Base-by-base conservation (phyloP, 202 grass and related monocot species). In the Cymbopogon flexuosus region DNA sequence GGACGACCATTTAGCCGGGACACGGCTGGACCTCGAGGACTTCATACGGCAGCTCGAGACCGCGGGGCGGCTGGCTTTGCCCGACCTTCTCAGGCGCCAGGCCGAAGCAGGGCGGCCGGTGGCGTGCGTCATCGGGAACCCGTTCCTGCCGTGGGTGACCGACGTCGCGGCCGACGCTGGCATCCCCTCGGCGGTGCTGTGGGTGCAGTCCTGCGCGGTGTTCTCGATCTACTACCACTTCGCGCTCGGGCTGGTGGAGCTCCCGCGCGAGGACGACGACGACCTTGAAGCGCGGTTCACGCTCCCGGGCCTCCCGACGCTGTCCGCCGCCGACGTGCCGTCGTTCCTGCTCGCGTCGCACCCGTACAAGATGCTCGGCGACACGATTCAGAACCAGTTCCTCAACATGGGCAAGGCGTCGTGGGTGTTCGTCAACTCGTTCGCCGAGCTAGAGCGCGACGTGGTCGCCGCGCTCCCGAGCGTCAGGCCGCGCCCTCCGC, bases 361-460 rank as follows among this genome's bases (percentile, higher is more conserved):
- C 43, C 43, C 27, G 15, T 34, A 11, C 24, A 51, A 30, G 69
- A 1, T n/a, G 0, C 7, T 51, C 1, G 24, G 6, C 68, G 68
- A 49, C 42, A 24, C 23, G 42, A 49, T 71, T 0, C 12, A 29
- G 21, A 13, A 3, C 14, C 42, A 71, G 42, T 47, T 71, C 7
- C 23, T 23, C 23, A 71, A 18, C 68, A 18, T 71, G 13, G 13
- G 2, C 68, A 18, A 1, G 22, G 68, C 68, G 22, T 49, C 68
- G 23, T 71, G 68, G 68, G 68, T 71, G 41, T 10, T 71, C 23
- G 68, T 31, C 24, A 71, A 71, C 68, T 71, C 68, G 7, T 71
- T 71, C 68, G 8, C 23, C 1, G 39, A 41, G 39, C 39, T 41
- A 9, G 39, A 41, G 39, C 39, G 39, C 24, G 68, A 31, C 6